A percentile compares a stretch with the other conserved stretches of the same genome.
Conservation (phyloP, 768 basidiomycete genomes). For the Russula earlei region DNA sequence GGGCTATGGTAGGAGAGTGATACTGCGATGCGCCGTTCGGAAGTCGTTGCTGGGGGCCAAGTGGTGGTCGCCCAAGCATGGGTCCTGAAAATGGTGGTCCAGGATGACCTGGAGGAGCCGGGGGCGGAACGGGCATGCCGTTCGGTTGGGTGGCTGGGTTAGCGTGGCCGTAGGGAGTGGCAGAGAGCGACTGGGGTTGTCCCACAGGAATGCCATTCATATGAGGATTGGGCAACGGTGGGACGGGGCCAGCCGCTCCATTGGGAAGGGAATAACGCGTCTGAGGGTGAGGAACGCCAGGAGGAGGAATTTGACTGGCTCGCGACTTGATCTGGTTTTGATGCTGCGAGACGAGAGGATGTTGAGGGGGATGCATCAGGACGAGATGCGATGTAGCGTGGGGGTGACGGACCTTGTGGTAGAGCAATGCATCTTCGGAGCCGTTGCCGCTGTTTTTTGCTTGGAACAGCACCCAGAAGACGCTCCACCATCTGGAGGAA, state of each 20-base stretch:
- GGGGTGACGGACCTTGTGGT: conserved; percentile 47
- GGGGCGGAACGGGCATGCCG: conserved; percentile 17
- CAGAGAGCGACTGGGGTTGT: conserved; percentile 15
- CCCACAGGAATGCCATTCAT: conserved; percentile 27
- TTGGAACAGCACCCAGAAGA: conserved; percentile 79
- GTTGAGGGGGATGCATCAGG: background rate
- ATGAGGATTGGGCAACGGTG: conserved; percentile 17
- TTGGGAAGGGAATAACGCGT: conserved; percentile 23
- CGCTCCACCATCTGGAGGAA: conserved; percentile 69
- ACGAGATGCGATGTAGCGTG: background rate
- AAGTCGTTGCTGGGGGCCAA: conserved; percentile 33
- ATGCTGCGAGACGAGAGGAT: conserved; percentile 25
- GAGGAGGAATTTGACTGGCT: background rate
- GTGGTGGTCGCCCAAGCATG: conserved; percentile 27
- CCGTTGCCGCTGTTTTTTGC: conserved; percentile 63
- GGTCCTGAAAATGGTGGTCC: conserved; percentile 8
- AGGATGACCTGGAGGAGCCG: conserved; percentile 8
- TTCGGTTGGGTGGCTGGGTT: conserved; percentile 25
- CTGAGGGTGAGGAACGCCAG: conserved; percentile 14
- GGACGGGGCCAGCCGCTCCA: conserved; percentile 15
- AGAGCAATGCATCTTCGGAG: conserved; percentile 62
- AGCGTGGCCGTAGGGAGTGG: conserved; percentile 8
- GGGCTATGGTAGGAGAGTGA: conserved; percentile 56
- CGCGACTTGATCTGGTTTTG: conserved; percentile 26
- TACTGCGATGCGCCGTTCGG: conserved; percentile 39